phyloP scores from a whole-genome alignment of 2,329 filamentous ascomycete genomes.

The Pestalotiopsis sp. region DNA sequence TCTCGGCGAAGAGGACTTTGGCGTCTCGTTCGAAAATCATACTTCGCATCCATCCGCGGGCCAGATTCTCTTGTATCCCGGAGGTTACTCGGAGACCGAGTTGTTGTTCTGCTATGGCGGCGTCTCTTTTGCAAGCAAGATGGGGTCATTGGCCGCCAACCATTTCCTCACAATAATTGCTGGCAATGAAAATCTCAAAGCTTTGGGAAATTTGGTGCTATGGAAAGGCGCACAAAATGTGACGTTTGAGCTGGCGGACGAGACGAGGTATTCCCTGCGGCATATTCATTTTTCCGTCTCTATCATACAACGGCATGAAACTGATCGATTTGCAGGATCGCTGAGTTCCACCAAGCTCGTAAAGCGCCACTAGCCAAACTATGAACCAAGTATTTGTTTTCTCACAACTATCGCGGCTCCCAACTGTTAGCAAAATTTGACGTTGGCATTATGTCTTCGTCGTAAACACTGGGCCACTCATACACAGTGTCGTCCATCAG shows the following conservation, averaged over 20 bases:
- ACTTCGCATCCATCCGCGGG: slow-evolving; percentile 5
- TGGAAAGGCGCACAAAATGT: slow-evolving; percentile 9
- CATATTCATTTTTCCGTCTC: too few species aligned
- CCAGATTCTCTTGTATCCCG: slow-evolving; percentile 8
- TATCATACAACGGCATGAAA: neutral
- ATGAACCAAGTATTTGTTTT: neutral
- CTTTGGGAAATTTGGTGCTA: slow-evolving; percentile 1
- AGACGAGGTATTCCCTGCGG: neutral
- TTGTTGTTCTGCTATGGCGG: slow-evolving; percentile 10
- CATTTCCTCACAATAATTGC: slow-evolving; percentile 8
- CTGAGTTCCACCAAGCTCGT: neutral
- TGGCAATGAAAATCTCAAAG: slow-evolving; percentile 2
- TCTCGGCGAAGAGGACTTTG: slow-evolving; percentile 10
- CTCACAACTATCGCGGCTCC: neutral
- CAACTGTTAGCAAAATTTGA: neutral
- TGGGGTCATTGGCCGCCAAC: slow-evolving; percentile 8
- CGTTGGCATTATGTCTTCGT: neutral
- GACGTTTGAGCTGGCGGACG: neutral
- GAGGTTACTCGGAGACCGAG: slow-evolving; percentile 8
- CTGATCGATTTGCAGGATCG: neutral
- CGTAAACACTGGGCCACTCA: slow-evolving; percentile 1
- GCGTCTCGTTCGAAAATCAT: slow-evolving; percentile 5
- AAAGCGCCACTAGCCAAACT: neutral
- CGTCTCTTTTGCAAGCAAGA: slow-evolving; percentile 9
- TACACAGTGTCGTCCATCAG: slow-evolving; percentile 9